phyloP scores from a whole-genome alignment of 768 basidiomycete species.

The Termitomyces sp. region DNA sequence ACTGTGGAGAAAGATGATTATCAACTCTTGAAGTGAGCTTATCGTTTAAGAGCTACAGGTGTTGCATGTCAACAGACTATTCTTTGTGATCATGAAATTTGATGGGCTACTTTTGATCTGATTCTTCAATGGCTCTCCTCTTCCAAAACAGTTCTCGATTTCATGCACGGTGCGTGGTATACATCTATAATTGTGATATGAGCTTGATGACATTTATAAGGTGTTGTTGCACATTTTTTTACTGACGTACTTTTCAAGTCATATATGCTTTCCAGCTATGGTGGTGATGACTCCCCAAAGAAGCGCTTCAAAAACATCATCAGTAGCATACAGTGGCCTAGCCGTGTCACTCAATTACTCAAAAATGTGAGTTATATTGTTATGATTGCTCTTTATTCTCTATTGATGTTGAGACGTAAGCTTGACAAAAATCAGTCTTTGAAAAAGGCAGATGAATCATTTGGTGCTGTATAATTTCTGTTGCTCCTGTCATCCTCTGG shows the following conservation, averaged over 20 bases:
- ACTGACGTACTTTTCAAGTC: background rate
- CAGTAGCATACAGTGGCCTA: background rate
- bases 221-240: background rate
- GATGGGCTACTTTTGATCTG: conserved; percentile 18
- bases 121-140: conserved; percentile 23
- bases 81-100: conserved; percentile 16
- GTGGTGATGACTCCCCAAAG: background rate
- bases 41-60: conserved; percentile 5
- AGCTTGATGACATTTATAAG: background rate
- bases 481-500: background rate
- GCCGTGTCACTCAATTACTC: background rate
- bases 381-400: conserved; percentile 13
- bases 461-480: conserved; percentile 21
- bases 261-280: background rate
- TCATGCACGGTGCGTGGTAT: too few relatives aligned
- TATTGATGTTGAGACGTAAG: background rate
- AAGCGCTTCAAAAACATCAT: background rate
- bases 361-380: conserved; percentile 17
- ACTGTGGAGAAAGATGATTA: conserved; percentile 11
- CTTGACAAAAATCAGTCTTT: too few relatives aligned
- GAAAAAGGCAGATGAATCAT: conserved; percentile 14
- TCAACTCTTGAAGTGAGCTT: conserved; percentile 14
- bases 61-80: conserved; percentile 11
- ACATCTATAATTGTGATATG: too few relatives aligned
- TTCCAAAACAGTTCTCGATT: conserved; percentile 19